These are phyloP conservation scores for Xylaria sp. DNA, from an alignment of 2,329 filamentous ascomycete genomes.

Conservation along the genomic window DNA sequence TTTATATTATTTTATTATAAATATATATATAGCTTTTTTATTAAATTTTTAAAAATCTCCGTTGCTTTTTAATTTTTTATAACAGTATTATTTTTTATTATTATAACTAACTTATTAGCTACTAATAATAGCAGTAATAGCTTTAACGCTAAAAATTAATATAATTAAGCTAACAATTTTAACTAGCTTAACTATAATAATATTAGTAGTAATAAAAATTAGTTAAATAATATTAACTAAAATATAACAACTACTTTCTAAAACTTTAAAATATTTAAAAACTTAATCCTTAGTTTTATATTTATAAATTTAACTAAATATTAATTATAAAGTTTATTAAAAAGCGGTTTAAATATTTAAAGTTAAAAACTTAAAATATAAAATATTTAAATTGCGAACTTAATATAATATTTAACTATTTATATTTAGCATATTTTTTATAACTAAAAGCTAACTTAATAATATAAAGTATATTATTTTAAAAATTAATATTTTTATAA, in stretches of 20 bases:
- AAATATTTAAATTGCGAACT: neutral
- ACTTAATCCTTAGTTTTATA: neutral
- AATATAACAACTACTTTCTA: no score
- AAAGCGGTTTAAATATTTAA: neutral
- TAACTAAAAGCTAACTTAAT: slow-evolving; percentile 9
- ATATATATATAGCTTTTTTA: no score
- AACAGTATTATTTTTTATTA: no score
- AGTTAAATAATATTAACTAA: neutral
- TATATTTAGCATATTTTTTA: neutral
- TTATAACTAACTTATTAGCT: no score
- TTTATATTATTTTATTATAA: no score
- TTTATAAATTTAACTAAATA: neutral
- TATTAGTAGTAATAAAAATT: neutral
- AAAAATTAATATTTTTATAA: slow-evolving; percentile 4
- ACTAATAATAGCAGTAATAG: no score
- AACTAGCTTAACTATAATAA: neutral
- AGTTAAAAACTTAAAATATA: no score
- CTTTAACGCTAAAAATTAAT: neutral
- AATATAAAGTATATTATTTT: slow-evolving; percentile 16
- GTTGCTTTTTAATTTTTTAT: no score
- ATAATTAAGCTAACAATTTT: neutral
- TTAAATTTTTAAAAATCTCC: no score
- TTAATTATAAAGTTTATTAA: neutral
- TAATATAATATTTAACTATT: slow-evolving; percentile 2
- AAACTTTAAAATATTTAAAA: no score